Evolutionary conservation across 2,329 filamentous ascomycete species (phyloP), one percentile per base, ranked within the genome.

Genomic region (Nemania bipapillata): DNA sequence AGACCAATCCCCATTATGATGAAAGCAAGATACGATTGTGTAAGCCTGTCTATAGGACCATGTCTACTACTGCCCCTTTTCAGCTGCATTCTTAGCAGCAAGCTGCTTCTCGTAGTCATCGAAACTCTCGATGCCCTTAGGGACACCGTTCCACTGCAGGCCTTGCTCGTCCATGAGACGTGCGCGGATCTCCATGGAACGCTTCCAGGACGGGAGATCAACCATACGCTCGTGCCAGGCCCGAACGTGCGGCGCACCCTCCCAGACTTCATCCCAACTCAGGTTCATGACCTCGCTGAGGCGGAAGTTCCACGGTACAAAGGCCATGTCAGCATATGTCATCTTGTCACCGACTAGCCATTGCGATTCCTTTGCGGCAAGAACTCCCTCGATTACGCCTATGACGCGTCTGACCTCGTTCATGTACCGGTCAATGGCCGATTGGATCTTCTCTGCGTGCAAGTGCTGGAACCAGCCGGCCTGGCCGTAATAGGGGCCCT

Each of bases 401-500:
- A 75, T 71, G 4, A 79, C 69, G 20, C 78, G 74, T 45, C 68
- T 70, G 2, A 75, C 72, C 66, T 80, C 76, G 15, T 74, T 75
- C n/a, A 28, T 26, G 63, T 79, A 79, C 11, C 78, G 73, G 49
- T 76, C 74, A 9, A 76, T 71, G 3, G 78, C 76, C 0, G 74
- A 74, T 0, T 69, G 74, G 17, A 79, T 17, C 68, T 68, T 72
- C 32, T 78, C 72, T 2, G 57, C 71, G 55, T 74, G 73, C 54
- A 79, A 3, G 63, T 67, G 66, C 2, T 20, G 15, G 20, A 66
- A 66, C 70, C 70, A 69, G 26, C 32, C 15, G 0, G 4, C 24
- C 17, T 66, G 71, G 78, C 79, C 52, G 53, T 72, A 82, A 65
- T 82, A 82, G 1, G 80, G 81, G 0, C 80, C 80, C 72, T 81